Evolutionary conservation across 495 filamentous ascomycete genomes (phyloP).

Genomic region (Cryomyces minteri): DNA sequence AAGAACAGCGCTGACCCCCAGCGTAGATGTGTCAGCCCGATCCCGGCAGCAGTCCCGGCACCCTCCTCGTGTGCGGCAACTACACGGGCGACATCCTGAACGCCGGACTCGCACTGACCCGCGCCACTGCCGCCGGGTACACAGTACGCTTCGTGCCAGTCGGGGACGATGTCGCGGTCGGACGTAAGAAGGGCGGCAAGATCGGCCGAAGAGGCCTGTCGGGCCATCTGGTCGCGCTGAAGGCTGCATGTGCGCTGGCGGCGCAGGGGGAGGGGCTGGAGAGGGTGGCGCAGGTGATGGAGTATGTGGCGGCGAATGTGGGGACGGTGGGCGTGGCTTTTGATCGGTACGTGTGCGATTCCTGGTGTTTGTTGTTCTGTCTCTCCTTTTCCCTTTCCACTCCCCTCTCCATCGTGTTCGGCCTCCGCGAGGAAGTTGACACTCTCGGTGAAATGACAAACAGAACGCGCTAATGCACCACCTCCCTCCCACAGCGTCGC

Average conservation of each 20-base stretch:
- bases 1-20: not conserved
- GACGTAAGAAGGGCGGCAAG: conserved; percentile 11
- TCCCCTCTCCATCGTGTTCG: not conserved
- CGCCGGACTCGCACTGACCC: conserved; percentile 8
- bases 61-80: conserved; percentile 9
- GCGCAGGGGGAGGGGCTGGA: conserved; percentile 6
- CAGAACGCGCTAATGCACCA: not conserved
- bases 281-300: conserved; percentile 10
- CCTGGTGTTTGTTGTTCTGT: not conserved
- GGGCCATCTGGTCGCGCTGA: conserved; percentile 10
- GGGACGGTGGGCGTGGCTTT: conserved; percentile 11
- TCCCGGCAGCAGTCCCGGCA: conserved; percentile 5
- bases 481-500: conserved; percentile 3
- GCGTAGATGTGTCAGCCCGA: not conserved
- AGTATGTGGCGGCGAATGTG: conserved; percentile 11
- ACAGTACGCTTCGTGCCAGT: conserved; percentile 6
- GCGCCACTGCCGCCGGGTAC: conserved; percentile 6
- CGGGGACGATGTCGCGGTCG: conserved; percentile 12
- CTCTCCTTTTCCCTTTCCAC: not conserved
- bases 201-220: conserved; percentile 10
- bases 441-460: not conserved
- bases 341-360: conserved; percentile 4
- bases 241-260: conserved; percentile 9
- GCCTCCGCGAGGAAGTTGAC: not conserved
- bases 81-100: conserved; percentile 13